Percentiles rank a stretch among this genome's conserved stretches.
phyloP scores from a whole-genome alignment of 805 yeast genomes.

The Wickerhamomyces hampshirensis region DNA sequence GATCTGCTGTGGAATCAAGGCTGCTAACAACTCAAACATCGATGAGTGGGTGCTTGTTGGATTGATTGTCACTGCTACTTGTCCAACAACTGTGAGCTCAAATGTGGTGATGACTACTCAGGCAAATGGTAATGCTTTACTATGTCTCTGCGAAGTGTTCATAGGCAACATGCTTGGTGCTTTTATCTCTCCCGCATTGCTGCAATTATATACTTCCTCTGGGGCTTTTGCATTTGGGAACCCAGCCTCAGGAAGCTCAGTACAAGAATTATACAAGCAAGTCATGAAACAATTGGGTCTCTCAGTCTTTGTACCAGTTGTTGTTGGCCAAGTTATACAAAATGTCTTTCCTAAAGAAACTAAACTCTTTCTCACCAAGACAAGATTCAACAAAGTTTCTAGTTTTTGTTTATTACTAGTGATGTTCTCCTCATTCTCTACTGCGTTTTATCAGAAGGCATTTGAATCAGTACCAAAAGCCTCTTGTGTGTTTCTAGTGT shows the following conservation, averaged over 20 bases:
- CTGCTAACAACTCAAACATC: slow-evolving; percentile 52
- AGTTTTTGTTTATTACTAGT: slow-evolving; percentile 73
- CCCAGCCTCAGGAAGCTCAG: slow-evolving; percentile 56
- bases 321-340: slow-evolving; percentile 84
- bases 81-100: slow-evolving; percentile 90
- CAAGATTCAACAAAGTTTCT: slow-evolving; percentile 67
- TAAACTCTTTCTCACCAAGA: slow-evolving; percentile 52
- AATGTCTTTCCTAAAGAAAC: slow-evolving; percentile 62
- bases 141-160: slow-evolving; percentile 80
- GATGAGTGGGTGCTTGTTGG: slow-evolving; percentile 80
- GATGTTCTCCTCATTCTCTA: slow-evolving; percentile 76
- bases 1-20: slow-evolving; percentile 59
- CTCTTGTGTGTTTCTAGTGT: slow-evolving; percentile 71
- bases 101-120: slow-evolving; percentile 88
- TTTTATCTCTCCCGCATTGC: slow-evolving; percentile 79
- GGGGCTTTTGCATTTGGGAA: slow-evolving; percentile 73
- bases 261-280: slow-evolving; percentile 55
- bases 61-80: slow-evolving; percentile 73
- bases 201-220: slow-evolving; percentile 57
- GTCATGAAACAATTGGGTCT: slow-evolving; percentile 89
- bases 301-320: slow-evolving; percentile 76
- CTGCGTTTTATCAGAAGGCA: slow-evolving; percentile 81
- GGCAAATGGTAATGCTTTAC: slow-evolving; percentile 77
- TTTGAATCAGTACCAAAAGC: slow-evolving; percentile 65
- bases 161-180: slow-evolving; percentile 84